Evolutionary conservation across 805 yeast species (phyloP).

Genomic region (Candida dajiaensis): DNA sequence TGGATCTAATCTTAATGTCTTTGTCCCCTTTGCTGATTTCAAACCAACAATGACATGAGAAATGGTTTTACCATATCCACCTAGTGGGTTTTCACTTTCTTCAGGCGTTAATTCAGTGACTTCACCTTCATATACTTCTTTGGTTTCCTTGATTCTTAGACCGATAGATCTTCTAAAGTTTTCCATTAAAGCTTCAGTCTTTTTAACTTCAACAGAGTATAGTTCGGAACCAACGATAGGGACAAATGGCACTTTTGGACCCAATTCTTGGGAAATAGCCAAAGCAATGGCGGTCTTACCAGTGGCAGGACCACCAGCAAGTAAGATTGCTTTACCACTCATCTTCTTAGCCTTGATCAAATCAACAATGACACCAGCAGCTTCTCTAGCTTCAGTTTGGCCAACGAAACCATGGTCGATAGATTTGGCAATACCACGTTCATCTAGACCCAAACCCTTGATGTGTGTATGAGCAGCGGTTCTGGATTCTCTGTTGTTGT

Average conservation of each 20-base stretch:
- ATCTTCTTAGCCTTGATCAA: constrained; percentile 86
- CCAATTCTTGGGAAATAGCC: constrained; percentile 93
- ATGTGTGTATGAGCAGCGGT: constrained; percentile 98
- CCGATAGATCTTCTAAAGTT: constrained; percentile 96
- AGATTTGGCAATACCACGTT: constrained; percentile 74
- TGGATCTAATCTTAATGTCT: constrained; percentile 84
- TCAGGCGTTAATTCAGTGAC: constrained; percentile 94
- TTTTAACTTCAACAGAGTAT: constrained; percentile 93
- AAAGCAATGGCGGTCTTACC: constrained; percentile 97
- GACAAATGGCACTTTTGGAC: constrained; percentile 96
- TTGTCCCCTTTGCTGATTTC: constrained; percentile 88
- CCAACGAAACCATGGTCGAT: constrained; percentile 86
- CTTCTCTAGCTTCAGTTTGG: constrained; percentile 71
- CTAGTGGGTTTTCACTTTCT: constrained; percentile 93
- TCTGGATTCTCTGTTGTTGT: constrained; percentile 46
- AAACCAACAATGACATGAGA: constrained; percentile 91
- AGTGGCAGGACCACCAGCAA: constrained; percentile 98
- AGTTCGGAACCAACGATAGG: constrained; percentile 95
- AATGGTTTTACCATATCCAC: constrained; percentile 97
- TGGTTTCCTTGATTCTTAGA: constrained; percentile 90
- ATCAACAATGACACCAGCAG: constrained; percentile 93
- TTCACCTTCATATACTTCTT: constrained; percentile 97
- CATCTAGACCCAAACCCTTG: constrained; percentile 91
- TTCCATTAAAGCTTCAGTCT: constrained; percentile 95
- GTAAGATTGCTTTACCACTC: constrained; percentile 91